Percentiles rank a stretch among this genome's conserved stretches.
phyloP scores from a whole-genome alignment of 805 yeast species.

The Tetrapisispora taiwanensis region DNA sequence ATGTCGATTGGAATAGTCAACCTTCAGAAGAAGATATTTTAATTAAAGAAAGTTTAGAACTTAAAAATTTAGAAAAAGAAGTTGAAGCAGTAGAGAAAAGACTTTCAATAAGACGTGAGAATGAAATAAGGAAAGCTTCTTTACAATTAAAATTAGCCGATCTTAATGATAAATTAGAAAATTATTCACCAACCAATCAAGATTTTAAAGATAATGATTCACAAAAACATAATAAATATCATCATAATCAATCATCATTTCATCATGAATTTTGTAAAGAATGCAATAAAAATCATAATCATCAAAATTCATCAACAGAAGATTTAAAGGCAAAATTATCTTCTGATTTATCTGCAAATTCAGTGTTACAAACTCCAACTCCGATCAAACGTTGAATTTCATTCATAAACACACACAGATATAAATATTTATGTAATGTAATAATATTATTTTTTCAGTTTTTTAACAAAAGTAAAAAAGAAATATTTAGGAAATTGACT shows the following conservation, averaged over 20 bases:
- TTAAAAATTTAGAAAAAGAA: conserved; percentile 27
- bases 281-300: background rate
- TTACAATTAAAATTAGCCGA: conserved; percentile 25
- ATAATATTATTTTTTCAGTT: background rate
- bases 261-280: conserved; percentile 2
- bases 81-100: conserved; percentile 27
- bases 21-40: conserved; percentile 29
- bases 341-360: conserved; percentile 1
- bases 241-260: background rate
- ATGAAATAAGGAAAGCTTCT: conserved; percentile 28
- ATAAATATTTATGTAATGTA: background rate
- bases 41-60: conserved; percentile 28
- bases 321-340: background rate
- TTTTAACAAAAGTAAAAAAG: background rate
- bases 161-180: conserved; percentile 18
- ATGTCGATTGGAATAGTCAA: background rate
- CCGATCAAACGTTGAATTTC: conserved; percentile 1
- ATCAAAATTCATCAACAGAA: background rate
- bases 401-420: background rate
- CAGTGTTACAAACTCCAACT: conserved; percentile 1
- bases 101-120: conserved; percentile 28
- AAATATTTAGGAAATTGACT: too few relatives aligned
- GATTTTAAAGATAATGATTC: background rate
- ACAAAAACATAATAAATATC: background rate
- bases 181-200: background rate